Evolutionary conservation across 148 eudicot species (phyloP).

Genomic region (Camellia sinensis): DNA sequence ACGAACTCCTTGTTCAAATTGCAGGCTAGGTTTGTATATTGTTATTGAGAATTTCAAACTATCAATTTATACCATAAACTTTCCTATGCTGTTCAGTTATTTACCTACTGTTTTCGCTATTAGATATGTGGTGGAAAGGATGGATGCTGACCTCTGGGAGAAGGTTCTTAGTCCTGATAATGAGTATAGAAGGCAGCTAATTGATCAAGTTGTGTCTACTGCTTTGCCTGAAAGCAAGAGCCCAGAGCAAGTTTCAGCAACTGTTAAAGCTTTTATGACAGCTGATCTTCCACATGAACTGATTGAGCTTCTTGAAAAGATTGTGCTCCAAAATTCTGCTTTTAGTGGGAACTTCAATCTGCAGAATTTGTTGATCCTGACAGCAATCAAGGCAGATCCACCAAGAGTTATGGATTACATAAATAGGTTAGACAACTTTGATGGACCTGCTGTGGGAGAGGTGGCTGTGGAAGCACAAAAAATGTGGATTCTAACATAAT

Average conservation of each 20-base stretch:
- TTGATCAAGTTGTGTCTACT: constrained; percentile 96
- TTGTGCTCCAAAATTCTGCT: constrained; percentile 94
- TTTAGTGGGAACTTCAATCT: constrained; percentile 91
- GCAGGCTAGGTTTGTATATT: constrained; percentile 57
- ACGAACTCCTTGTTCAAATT: constrained; percentile 84
- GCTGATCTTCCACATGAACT: constrained; percentile 96
- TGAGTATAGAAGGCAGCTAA: constrained; percentile 82
- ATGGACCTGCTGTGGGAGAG: constrained; percentile 94
- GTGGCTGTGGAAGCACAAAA: constrained; percentile 87
- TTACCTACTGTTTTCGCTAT: background rate
- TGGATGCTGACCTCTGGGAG: constrained; percentile 91
- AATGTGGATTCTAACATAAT: too few relatives aligned
- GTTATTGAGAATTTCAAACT: too few relatives aligned
- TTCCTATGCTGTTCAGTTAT: background rate
- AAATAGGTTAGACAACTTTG: constrained; percentile 90
- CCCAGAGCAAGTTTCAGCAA: constrained; percentile 97
- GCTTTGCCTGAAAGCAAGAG: constrained; percentile 98
- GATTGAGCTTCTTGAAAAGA: constrained; percentile 90
- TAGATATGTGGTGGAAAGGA: constrained; percentile 89
- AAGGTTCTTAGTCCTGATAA: constrained; percentile 85
- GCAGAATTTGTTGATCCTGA: constrained; percentile 85
- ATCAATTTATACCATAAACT: too few relatives aligned
- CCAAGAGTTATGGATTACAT: constrained; percentile 92
- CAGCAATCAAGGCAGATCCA: constrained; percentile 91
- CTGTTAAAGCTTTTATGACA: constrained; percentile 97